A percentile compares a stretch with the other conserved stretches of the same genome.
Evolutionary conservation across 108 stramenopile species (phyloP).

Genomic region (Asterionellopsis glacialis): DNA sequence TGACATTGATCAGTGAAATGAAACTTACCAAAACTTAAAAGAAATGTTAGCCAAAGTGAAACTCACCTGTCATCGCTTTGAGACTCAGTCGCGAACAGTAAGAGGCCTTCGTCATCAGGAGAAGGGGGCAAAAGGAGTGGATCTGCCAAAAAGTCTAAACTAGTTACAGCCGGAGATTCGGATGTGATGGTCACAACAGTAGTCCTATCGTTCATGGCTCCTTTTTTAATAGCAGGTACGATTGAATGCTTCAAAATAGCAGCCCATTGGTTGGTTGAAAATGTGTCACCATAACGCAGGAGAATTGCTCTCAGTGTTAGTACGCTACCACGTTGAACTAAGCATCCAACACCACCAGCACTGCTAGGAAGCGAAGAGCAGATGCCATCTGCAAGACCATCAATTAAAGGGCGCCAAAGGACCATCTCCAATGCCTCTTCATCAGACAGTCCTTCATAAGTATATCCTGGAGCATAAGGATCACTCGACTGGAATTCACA

Average conservation of each 20-base stretch:
- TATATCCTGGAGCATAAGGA: slow-evolving; percentile 45
- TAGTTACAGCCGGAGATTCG: slow-evolving; percentile 77
- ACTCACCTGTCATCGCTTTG: slow-evolving; percentile 47
- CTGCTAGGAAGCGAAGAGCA: slow-evolving; percentile 46
- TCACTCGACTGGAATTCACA: slow-evolving; percentile 42
- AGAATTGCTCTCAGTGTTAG: slow-evolving; percentile 76
- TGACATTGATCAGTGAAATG: neutral
- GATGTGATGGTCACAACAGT: slow-evolving; percentile 66
- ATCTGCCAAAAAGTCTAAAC: slow-evolving; percentile 74
- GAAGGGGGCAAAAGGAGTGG: slow-evolving; percentile 60
- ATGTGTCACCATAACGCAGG: slow-evolving; percentile 71
- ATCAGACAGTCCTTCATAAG: slow-evolving; percentile 61
- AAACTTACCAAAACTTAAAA: neutral
- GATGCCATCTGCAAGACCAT: slow-evolving; percentile 74
- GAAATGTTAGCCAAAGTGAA: neutral
- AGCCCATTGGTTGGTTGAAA: slow-evolving; percentile 52
- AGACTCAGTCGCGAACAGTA: slow-evolving; percentile 49
- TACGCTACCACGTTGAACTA: slow-evolving; percentile 82
- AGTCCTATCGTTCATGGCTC: slow-evolving; percentile 57
- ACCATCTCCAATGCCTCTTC: slow-evolving; percentile 79
- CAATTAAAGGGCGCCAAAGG: slow-evolving; percentile 77
- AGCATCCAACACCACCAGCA: slow-evolving; percentile 70
- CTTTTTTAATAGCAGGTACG: slow-evolving; percentile 63
- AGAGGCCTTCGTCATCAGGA: slow-evolving; percentile 58
- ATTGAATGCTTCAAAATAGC: slow-evolving; percentile 58